Percentiles rank a stretch among this genome's conserved stretches.
Conservation (phyloP, 371 early-diverging fungal species). For the Conidiobolus incongruus region DNA sequence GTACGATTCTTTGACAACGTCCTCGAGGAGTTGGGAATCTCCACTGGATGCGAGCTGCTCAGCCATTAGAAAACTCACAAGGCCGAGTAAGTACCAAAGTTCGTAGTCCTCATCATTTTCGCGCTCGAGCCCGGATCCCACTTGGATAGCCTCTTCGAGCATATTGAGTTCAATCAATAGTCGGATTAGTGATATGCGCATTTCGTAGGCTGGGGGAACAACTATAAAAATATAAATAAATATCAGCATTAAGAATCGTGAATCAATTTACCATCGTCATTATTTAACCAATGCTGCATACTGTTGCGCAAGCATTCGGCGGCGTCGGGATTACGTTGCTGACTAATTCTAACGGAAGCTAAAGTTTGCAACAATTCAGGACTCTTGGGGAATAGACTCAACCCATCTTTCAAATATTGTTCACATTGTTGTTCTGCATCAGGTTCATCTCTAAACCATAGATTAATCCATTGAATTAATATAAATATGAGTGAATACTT, state of each 20-base stretch:
- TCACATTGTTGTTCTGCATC: slow-evolving; percentile 77
- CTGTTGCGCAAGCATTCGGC: slow-evolving; percentile 30
- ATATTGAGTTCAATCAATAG: slow-evolving; percentile 57
- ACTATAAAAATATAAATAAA: slow-evolving; percentile 5
- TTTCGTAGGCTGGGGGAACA: slow-evolving; percentile 51
- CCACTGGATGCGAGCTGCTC: slow-evolving; percentile 27
- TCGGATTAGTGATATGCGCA: slow-evolving; percentile 49
- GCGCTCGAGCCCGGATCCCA: slow-evolving; percentile 53
- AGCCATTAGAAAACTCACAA: slow-evolving; percentile 67
- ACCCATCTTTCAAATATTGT: slow-evolving; percentile 36
- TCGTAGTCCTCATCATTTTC: slow-evolving; percentile 85
- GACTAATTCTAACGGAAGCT: slow-evolving; percentile 78
- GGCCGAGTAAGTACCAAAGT: slow-evolving; percentile 82
- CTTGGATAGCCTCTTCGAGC: slow-evolving; percentile 50
- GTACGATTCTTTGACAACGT: too few relatives aligned
- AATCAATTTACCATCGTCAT: slow-evolving; percentile 16
- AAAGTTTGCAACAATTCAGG: slow-evolving; percentile 73
- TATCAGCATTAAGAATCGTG: background rate
- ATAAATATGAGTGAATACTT: slow-evolving; percentile 6
- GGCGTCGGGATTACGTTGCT: slow-evolving; percentile 63
- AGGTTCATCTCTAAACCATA: slow-evolving; percentile 42
- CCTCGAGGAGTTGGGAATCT: too few relatives aligned
- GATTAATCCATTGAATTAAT: background rate
- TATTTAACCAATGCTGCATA: slow-evolving; percentile 51
- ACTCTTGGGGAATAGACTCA: slow-evolving; percentile 36